Evolutionary conservation across 257 asterid species (phyloP).

Genomic region (Lycium barbarum): DNA sequence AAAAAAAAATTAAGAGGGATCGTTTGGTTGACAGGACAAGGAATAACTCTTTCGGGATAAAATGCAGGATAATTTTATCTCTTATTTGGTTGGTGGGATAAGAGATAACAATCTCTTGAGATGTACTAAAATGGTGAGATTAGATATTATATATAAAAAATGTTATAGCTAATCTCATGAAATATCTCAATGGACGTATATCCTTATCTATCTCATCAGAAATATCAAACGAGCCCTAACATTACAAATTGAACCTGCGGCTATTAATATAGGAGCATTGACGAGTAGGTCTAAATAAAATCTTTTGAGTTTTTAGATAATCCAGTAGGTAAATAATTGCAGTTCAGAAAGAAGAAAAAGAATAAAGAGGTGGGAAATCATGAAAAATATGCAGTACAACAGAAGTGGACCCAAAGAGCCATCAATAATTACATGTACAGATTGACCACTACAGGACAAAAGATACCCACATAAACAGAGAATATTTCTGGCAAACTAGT

Average conservation of each 20-base stretch:
- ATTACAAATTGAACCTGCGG: neutral
- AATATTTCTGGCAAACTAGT: neutral
- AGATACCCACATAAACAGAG: neutral
- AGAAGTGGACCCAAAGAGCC: slow-evolving; percentile 15
- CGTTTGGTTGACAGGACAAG: too few species aligned
- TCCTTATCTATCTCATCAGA: too few species aligned
- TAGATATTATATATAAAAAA: too few species aligned
- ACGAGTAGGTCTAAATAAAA: neutral
- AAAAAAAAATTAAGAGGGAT: too few species aligned
- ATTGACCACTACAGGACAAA: neutral
- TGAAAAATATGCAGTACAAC: neutral
- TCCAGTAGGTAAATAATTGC: neutral
- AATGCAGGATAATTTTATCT: too few species aligned
- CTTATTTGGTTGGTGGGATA: too few species aligned
- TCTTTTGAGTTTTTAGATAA: neutral
- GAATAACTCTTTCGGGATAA: too few species aligned
- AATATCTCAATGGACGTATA: too few species aligned
- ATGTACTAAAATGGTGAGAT: too few species aligned
- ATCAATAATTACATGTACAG: neutral
- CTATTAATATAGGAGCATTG: neutral
- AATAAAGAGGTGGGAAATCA: neutral
- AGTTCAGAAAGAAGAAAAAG: neutral
- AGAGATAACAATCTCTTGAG: too few species aligned
- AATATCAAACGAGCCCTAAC: too few species aligned
- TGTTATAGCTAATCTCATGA: too few species aligned